phyloP scores from a whole-genome alignment of 148 eudicot species.

The Fagopyrum homotropicum region DNA sequence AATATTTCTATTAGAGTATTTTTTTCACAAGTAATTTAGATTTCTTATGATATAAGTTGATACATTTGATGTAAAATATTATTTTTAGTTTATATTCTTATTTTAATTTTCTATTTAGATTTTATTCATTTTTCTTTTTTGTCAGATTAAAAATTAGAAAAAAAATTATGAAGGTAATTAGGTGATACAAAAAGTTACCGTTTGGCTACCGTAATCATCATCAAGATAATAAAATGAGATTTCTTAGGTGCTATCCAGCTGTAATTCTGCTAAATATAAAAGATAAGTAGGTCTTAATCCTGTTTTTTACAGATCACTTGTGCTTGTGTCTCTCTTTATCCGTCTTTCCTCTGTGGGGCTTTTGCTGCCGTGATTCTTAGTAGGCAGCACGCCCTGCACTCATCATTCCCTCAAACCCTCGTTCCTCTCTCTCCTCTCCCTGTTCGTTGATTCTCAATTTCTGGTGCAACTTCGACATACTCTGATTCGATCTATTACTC shows the following conservation, averaged over 20 bases:
- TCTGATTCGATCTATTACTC: conserved; percentile 6
- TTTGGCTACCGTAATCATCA: neutral
- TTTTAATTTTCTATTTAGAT: too few relatives aligned
- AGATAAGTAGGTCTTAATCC: neutral
- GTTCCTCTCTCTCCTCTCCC: conserved; percentile 7
- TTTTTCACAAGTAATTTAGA: too few relatives aligned
- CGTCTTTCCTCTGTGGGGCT: conserved; percentile 3
- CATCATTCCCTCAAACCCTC: conserved; percentile 47
- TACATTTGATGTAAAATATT: too few relatives aligned
- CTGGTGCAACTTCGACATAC: neutral
- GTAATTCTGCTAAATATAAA: neutral
- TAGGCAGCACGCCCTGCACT: conserved; percentile 54
- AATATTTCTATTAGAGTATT: too few relatives aligned
- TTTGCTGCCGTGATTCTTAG: conserved; percentile 10
- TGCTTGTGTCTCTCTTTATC: neutral
- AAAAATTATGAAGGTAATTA: too few relatives aligned
- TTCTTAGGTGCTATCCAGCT: neutral
- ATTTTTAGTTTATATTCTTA: too few relatives aligned
- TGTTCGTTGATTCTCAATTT: neutral
- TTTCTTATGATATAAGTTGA: too few relatives aligned
- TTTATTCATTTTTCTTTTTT: too few relatives aligned
- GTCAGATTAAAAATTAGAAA: too few relatives aligned
- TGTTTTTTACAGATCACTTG: conserved; percentile 6
- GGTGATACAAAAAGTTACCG: too few relatives aligned
- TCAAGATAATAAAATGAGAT: neutral